A percentile compares a stretch with the other conserved stretches of the same genome.
Evolutionary conservation across 2,329 filamentous ascomycete species (phyloP).

Genomic region (Xylariaceae sp.): DNA sequence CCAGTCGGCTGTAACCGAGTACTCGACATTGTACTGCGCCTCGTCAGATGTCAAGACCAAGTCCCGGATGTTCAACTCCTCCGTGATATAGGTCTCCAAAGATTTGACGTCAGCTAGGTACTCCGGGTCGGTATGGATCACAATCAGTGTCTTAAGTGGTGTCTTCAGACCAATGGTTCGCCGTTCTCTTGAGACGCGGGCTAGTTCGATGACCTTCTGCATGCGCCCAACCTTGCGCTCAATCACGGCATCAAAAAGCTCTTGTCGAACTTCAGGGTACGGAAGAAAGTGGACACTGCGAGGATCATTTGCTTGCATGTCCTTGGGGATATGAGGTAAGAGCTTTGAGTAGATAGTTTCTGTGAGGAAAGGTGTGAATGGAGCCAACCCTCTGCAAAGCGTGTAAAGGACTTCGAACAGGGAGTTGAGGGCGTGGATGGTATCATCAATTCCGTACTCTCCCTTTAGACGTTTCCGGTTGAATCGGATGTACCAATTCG

Average conservation of each 20-base stretch:
- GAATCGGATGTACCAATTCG: conserved; percentile 98
- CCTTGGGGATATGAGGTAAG: conserved; percentile 73
- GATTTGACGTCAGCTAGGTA: conserved; percentile 85
- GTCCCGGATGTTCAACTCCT: conserved; percentile 88
- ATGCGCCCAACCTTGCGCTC: conserved; percentile 85
- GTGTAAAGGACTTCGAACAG: conserved; percentile 93
- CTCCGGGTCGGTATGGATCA: conserved; percentile 77
- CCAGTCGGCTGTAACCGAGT: conserved; percentile 88
- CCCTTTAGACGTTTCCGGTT: conserved; percentile 78
- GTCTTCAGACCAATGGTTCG: conserved; percentile 83
- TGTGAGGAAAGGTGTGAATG: conserved; percentile 92
- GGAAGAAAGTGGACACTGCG: conserved; percentile 89
- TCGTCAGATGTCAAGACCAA: conserved; percentile 82
- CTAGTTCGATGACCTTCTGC: conserved; percentile 94
- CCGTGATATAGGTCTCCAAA: conserved; percentile 80
- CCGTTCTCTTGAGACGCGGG: conserved; percentile 79
- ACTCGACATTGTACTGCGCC: conserved; percentile 85
- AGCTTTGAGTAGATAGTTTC: conserved; percentile 90
- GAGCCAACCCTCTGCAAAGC: conserved; percentile 68
- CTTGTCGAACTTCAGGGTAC: conserved; percentile 83
- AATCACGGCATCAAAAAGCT: conserved; percentile 80
- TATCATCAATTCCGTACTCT: conserved; percentile 64
- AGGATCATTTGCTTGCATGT: conserved; percentile 64
- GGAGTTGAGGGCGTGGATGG: conserved; percentile 85
- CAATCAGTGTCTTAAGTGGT: conserved; percentile 81